Evolutionary conservation across 163 green algal species (phyloP).

Genomic region (Chlamydomonas reinhardtii): DNA sequence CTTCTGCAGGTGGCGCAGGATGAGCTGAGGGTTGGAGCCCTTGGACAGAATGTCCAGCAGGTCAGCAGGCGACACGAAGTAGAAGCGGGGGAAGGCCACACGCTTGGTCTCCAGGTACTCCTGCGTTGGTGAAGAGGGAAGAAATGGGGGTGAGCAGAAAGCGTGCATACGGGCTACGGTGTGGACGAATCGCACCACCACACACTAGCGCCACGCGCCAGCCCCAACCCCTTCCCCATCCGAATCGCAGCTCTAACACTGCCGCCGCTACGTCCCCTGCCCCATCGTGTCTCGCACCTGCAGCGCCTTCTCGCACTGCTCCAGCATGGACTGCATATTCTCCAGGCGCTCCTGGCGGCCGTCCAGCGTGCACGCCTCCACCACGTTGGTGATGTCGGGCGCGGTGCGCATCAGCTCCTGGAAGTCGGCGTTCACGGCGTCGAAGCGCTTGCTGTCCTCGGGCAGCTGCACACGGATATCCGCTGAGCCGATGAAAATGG

Average conservation of each 20-base stretch:
- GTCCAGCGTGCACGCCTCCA: constrained; percentile 91
- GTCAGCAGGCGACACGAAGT: constrained; percentile 93
- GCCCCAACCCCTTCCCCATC: too few relatives aligned
- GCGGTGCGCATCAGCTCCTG: constrained; percentile 89
- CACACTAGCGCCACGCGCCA: too few relatives aligned
- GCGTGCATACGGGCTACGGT: neutral
- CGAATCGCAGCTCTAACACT: too few relatives aligned
- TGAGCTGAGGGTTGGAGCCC: constrained; percentile 87
- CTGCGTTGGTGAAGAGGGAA: constrained; percentile 55
- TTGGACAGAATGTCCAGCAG: constrained; percentile 96
- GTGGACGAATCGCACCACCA: too few relatives aligned
- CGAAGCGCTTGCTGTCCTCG: constrained; percentile 92
- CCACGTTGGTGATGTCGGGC: constrained; percentile 82
- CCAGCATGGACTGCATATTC: constrained; percentile 86
- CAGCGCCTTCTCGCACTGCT: constrained; percentile 94
- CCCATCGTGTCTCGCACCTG: too few relatives aligned
- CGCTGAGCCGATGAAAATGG: constrained; percentile 90
- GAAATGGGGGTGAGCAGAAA: neutral
- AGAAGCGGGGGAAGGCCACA: constrained; percentile 94
- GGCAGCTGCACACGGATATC: constrained; percentile 95
- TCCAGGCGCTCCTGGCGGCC: constrained; percentile 90
- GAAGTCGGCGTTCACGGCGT: constrained; percentile 89
- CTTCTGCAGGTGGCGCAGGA: constrained; percentile 93
- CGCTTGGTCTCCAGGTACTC: constrained; percentile 97
- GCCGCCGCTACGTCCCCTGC: too few relatives aligned